Evolutionary conservation across 306 rosid species (phyloP), one percentile per base, ranked within the genome.

Genomic region (Vicia villosa): DNA sequence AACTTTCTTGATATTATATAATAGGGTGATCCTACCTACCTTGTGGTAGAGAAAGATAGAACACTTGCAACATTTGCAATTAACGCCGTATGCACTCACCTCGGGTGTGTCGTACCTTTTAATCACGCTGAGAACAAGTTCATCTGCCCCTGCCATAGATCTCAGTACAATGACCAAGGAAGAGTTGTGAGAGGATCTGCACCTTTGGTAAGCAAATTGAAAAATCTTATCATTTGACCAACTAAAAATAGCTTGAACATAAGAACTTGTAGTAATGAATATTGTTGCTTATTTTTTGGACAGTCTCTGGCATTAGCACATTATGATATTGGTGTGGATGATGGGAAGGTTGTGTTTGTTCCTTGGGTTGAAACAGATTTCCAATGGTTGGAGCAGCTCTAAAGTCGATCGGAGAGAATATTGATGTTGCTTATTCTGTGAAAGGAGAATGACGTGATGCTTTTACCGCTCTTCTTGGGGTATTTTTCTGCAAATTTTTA

Each of bases 61-160:
- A 84, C 82, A 36, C 88, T 95, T 1, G 97, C 99, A 63, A 94
- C 96, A 6, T 94, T 66, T 38, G 99, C 88, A 13, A 95, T 91
- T 67, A 95, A 95, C n/a, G 99, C 86, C 0, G 99, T 95, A 24
- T 95, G 97, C 96, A 91, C 99, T 30, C 99, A 95, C 72, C 99
- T 95, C 2, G 99, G 99, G 36, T 95, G 99, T 59, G 99, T 95
- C 0, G 99, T 95, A 81, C 99, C 99, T n/a, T 95, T 83, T 75
- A 95, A 95, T 80, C 0, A 22, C 8, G 96, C 96, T 1, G 97
- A 89, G 82, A 91, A 91, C 26, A 91, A 95, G 80, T 95, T 91
- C 88, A 75, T 95, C 46, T 95, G 99, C 78, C 99, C 99, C 2
- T 95, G 99, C 89, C 99, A 95, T 81, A 97, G 99, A 66, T 95